Percentiles rank a stretch among this genome's conserved stretches.
These are phyloP conservation scores for Cerioporus squamosus DNA, from an alignment of 1,284 basidiomycete species.

Conservation along the genomic window DNA sequence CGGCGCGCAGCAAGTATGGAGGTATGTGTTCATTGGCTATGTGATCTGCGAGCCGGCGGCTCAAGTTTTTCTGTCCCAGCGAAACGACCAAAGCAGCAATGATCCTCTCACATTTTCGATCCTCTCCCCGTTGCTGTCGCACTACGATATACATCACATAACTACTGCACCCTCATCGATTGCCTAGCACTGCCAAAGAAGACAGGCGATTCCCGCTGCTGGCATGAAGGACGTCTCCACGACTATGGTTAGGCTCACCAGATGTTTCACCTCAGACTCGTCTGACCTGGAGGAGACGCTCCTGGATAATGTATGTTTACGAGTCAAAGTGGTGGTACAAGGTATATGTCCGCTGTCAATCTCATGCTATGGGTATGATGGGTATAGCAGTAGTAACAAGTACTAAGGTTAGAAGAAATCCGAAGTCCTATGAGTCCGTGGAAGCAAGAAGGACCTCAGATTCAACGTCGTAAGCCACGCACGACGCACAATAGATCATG, in stretches of 20 bases:
- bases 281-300: too few relatives aligned
- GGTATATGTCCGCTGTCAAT: too few relatives aligned
- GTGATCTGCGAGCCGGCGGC: neutral
- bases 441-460: too few relatives aligned
- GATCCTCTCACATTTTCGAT: neutral
- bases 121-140: conserved; percentile 7
- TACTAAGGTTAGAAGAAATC: neutral
- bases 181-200: too few relatives aligned
- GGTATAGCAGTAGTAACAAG: neutral
- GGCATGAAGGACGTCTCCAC: too few relatives aligned
- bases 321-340: too few relatives aligned
- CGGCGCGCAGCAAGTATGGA: conserved; percentile 92
- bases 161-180: neutral
- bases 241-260: too few relatives aligned
- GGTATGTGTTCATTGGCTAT: conserved; percentile 54
- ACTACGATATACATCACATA: conserved; percentile 15
- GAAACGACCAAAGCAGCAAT: conserved; percentile 23
- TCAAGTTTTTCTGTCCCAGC: neutral
- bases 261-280: too few relatives aligned
- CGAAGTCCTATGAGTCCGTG: neutral
- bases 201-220: too few relatives aligned
- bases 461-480: too few relatives aligned
- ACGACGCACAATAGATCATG: too few relatives aligned
- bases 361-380: conserved; percentile 7
- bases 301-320: too few relatives aligned